Conservation (phyloP, 2,329 filamentous ascomycete genomes). For the Cercospora sp. region DNA sequence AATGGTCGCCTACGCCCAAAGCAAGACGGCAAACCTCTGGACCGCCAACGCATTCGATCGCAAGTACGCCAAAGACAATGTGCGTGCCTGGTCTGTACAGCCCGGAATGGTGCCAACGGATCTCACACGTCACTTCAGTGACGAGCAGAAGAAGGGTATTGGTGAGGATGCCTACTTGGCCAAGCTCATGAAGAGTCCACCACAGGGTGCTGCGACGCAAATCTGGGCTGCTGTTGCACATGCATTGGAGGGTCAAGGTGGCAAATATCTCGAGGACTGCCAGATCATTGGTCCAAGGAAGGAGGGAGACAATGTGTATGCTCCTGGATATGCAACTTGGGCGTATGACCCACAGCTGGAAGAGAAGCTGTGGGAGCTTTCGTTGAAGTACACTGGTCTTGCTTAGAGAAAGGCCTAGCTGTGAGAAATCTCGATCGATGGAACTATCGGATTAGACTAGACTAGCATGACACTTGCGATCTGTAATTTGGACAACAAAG, state of each 20-base stretch:
- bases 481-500: no score
- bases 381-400: neutral
- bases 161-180: neutral
- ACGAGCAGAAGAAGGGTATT: neutral
- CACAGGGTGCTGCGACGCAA: neutral
- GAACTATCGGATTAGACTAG: no score
- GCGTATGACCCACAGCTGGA: neutral
- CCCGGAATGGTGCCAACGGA: neutral
- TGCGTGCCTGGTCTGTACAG: neutral
- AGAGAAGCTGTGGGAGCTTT: neutral
- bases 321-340: neutral
- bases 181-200: neutral
- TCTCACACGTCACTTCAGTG: neutral
- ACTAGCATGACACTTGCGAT: no score
- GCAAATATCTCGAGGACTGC: neutral
- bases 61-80: neutral
- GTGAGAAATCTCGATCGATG: no score
- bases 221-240: neutral
- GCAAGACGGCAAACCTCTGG: neutral
- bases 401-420: neutral
- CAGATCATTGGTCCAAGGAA: neutral
- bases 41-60: neutral
- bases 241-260: neutral
- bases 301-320: neutral
- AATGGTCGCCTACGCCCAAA: neutral